These are phyloP conservation scores for Lactifluus rugatus DNA, from an alignment of 768 basidiomycete species.

Conservation along the genomic window DNA sequence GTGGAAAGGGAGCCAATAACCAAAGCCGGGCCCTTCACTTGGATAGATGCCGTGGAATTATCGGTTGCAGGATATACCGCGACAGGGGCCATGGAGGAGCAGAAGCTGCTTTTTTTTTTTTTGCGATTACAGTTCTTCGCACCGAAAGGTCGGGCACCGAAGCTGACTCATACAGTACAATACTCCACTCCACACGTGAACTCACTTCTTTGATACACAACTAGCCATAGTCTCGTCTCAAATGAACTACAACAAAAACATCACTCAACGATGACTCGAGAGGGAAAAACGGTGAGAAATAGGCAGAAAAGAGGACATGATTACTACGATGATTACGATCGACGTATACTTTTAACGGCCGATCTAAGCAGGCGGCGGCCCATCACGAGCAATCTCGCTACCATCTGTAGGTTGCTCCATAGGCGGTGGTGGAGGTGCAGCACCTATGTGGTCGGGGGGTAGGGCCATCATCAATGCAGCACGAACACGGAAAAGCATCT, in stretches of 20 bases:
- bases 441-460: constrained; percentile 14
- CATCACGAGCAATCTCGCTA: constrained; percentile 16
- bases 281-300: neutral
- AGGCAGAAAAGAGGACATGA: neutral
- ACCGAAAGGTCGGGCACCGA: constrained; percentile 5
- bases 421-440: constrained; percentile 14
- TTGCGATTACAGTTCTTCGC: neutral
- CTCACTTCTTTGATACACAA: neutral
- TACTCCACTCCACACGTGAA: neutral
- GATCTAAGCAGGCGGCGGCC: constrained; percentile 16
- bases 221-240: neutral
- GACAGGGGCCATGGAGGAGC: constrained; percentile 47
- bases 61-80: constrained; percentile 34
- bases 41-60: constrained; percentile 22
- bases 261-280: neutral
- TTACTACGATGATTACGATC: neutral
- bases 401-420: constrained; percentile 14
- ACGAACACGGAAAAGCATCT: constrained; percentile 77
- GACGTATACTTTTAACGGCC: neutral
- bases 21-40: constrained; percentile 42
- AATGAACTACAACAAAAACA: neutral
- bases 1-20: constrained; percentile 72
- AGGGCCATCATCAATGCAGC: constrained; percentile 50
- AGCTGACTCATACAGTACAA: neutral
- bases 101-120: neutral